Base-by-base conservation (phyloP, 129 eudicot species). In the Lonicera japonica region DNA sequence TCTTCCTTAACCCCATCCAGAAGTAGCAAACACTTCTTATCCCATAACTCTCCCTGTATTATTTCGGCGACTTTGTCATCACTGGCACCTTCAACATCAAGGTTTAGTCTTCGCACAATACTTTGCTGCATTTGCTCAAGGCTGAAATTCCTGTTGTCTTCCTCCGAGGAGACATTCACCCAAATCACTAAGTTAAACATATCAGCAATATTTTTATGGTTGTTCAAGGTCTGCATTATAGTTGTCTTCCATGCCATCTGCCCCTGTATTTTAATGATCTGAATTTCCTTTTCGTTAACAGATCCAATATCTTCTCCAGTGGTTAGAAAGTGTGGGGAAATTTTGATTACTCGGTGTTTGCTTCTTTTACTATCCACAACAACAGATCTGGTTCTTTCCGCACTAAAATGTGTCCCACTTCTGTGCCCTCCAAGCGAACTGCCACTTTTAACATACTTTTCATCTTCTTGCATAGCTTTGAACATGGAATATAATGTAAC, bases 231-330 rank as follows among this genome's bases (percentile, higher is more conserved):
- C 61, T 67, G 53, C 74, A 74, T 11, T 46, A 74, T 68, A 2
- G 79, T 61, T 8, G 79, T 74, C 51, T 74, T 74, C 79, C 0
- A 63, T 70, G 14, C 79, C 36, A 62, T 47, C 79, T 60, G 67
- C 21, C 79, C 74, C 13, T 54, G n/a, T 25, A 74, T 41, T 38
- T 69, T 39, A 16, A 74, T 12, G 17, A 60, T 61, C 46, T 74
- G 47, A 61, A 38, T 67, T 61, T 39, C 5, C 61, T 68, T 5
- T 61, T 55, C 38, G 23, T 1, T 6, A 67, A 50, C 21, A 58
- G 20, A 59, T 21, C 40, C 20, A 74, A 51, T 68, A 74, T 61
- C 58, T 47, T 55, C 8, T 68, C 56, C 51, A 74, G 52, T 11
- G 53, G 65, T 0, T 60, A 60, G 56, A 64, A n/a, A 61, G 74